Evolutionary conservation across 78 protist genomes (phyloP).

Genomic region (Dictyostelium capitatum): DNA sequence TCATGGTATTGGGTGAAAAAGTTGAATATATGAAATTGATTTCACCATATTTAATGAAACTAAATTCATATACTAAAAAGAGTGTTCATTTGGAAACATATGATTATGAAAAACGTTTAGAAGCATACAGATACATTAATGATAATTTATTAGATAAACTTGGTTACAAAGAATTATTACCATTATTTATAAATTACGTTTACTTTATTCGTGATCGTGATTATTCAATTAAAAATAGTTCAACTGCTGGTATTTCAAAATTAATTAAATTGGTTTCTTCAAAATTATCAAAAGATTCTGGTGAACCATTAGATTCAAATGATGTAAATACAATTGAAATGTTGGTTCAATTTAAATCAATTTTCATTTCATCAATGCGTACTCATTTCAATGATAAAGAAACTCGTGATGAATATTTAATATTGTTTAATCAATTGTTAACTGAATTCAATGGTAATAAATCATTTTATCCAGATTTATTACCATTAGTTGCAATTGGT

Average conservation of each 20-base stretch:
- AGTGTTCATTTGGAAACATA: constrained; percentile 41
- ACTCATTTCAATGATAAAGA: constrained; percentile 20
- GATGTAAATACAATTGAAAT: background rate
- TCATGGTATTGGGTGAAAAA: constrained; percentile 18
- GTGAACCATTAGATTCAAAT: background rate
- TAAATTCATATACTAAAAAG: constrained; percentile 32
- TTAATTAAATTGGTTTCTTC: constrained; percentile 15
- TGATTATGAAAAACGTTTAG: constrained; percentile 46
- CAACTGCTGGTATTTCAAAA: constrained; percentile 21
- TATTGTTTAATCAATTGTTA: constrained; percentile 13
- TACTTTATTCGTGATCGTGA: constrained; percentile 30
- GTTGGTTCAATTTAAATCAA: background rate
- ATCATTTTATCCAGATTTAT: constrained; percentile 27
- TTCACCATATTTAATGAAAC: background rate
- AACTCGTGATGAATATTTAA: constrained; percentile 5
- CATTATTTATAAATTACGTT: constrained; percentile 28
- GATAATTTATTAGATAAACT: constrained; percentile 1
- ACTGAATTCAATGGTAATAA: constrained; percentile 3
- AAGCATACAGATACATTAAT: constrained; percentile 21
- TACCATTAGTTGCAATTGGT: background rate
- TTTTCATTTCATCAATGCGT: constrained; percentile 11
- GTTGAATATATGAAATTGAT: constrained; percentile 36
- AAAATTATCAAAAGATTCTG: background rate
- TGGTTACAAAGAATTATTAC: background rate
- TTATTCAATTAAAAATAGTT: constrained; percentile 37